phyloP scores from a whole-genome alignment of 371 early-diverging fungal species.

The Sporodiniella umbellata region DNA sequence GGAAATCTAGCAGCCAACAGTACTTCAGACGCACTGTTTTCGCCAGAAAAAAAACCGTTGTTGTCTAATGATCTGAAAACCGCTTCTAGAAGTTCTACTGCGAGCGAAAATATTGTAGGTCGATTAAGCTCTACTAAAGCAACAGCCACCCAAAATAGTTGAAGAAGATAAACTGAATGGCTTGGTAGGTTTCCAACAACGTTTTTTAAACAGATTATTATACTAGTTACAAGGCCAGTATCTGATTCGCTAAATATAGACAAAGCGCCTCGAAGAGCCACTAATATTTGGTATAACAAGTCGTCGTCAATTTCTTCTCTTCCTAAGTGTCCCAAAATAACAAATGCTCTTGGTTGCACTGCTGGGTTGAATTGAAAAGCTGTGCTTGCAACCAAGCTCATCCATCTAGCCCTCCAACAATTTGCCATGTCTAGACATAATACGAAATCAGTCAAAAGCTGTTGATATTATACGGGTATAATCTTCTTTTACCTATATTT shows the following conservation, averaged over 20 bases:
- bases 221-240: conserved; percentile 67
- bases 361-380: conserved; percentile 91
- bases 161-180: conserved; percentile 69
- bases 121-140: conserved; percentile 81
- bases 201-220: conserved; percentile 81
- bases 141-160: conserved; percentile 86
- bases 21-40: conserved; percentile 51
- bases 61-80: conserved; percentile 71
- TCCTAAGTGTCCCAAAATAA: conserved; percentile 81
- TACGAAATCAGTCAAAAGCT: background rate
- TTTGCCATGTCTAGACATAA: conserved; percentile 62
- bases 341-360: conserved; percentile 89
- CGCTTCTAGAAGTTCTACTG: conserved; percentile 62
- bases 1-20: conserved; percentile 69
- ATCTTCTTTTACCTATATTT: conserved; percentile 48
- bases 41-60: conserved; percentile 60
- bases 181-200: conserved; percentile 73
- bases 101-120: conserved; percentile 68
- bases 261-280: conserved; percentile 76
- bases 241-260: conserved; percentile 76
- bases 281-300: conserved; percentile 82
- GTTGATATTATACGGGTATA: background rate
- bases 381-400: conserved; percentile 81
- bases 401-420: conserved; percentile 85
- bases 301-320: conserved; percentile 82